These are phyloP conservation scores for Colletotrichum godetiae DNA, from an alignment of 2,329 filamentous ascomycete species.

Conservation along the genomic window DNA sequence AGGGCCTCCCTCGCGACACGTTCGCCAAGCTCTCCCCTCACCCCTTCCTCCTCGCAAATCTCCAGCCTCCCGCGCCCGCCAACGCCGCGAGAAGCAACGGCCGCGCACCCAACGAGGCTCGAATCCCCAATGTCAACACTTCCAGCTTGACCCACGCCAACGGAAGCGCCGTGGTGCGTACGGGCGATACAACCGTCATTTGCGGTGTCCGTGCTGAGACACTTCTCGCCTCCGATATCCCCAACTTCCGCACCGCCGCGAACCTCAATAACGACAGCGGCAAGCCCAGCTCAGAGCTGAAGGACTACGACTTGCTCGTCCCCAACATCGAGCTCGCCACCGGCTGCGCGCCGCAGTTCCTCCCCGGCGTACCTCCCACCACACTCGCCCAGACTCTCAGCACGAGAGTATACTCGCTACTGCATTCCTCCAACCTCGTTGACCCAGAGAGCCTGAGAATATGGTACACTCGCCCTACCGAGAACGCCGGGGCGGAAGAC, in stretches of 20 bases:
- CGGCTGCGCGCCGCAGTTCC: slow-evolving; percentile 85
- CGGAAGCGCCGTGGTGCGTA: slow-evolving; percentile 87
- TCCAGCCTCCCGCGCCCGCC: slow-evolving; percentile 66
- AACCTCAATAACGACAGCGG: slow-evolving; percentile 37
- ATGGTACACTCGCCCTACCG: slow-evolving; percentile 67
- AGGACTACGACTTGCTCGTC: slow-evolving; percentile 80
- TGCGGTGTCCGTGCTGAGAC: slow-evolving; percentile 92
- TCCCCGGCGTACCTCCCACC: slow-evolving; percentile 85
- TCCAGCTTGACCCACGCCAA: slow-evolving; percentile 89
- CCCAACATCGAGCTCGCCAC: slow-evolving; percentile 95
- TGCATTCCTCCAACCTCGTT: slow-evolving; percentile 78
- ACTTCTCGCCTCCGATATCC: slow-evolving; percentile 79
- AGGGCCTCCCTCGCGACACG: slow-evolving; percentile 69
- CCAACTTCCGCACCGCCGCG: slow-evolving; percentile 66
- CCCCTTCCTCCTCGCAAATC: slow-evolving; percentile 89
- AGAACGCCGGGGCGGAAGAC: slow-evolving; percentile 57
- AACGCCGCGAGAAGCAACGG: slow-evolving; percentile 81
- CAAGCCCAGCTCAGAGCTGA: slow-evolving; percentile 57
- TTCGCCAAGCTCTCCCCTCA: slow-evolving; percentile 92
- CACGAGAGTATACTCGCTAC: slow-evolving; percentile 79
- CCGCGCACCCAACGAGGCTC: slow-evolving; percentile 75
- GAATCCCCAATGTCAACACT: slow-evolving; percentile 80
- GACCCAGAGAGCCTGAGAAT: slow-evolving; percentile 78
- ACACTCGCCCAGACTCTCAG: slow-evolving; percentile 86
- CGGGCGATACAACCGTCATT: slow-evolving; percentile 93